Evolutionary conservation across 345 rosid genomes (phyloP), one percentile per base, ranked within the genome.

Genomic region (Gossypium mustelinum): DNA sequence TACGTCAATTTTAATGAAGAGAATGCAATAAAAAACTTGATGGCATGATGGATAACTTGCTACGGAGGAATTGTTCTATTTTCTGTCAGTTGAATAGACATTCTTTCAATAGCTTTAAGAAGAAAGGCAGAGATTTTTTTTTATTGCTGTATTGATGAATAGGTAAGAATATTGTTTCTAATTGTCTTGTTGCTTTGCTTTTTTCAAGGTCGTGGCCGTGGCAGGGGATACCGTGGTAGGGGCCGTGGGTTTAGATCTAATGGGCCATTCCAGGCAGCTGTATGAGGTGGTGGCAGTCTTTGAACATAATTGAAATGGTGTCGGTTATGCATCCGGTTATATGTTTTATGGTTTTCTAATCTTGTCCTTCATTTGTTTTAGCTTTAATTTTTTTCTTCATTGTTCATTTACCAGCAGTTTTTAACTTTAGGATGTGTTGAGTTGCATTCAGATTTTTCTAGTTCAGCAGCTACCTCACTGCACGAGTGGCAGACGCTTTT

Each of bases 181-280:
- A 68, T 45, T 7, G 11, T 45, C 71, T 18, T 47, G 20, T 68
- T 0, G 1, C 2, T 22, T 47, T 47, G 20, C 20, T n/a, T 68
- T 14, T 14, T 9, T 81, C 22, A 75, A 92, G 94, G 93, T 51
- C 91, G 93, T 76, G 93, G 92, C 17, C 87, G 89, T 20, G 90
- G 88, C 52, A 76, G 88, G 83, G 87, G 89, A 56, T 59, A 78
- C 22, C 92, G 95, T 16, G 98, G 97, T 65, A 87, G 91, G 82
- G 88, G 90, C 50, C 88, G 89, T 79, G 94, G 92, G 73, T 82
- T 63, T 62, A 82, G 93, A 80, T 75, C 86, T 48, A 85, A 81
- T 75, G 89, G 85, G 50, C 91, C 82, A 47, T 79, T 77, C 83
- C 93, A 85, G 79, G 90, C 81, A 69, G 88, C 82, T 73, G 90